These are phyloP conservation scores for Cladosporium velox DNA, from an alignment of 2,329 filamentous ascomycete species.

Conservation along the genomic window DNA sequence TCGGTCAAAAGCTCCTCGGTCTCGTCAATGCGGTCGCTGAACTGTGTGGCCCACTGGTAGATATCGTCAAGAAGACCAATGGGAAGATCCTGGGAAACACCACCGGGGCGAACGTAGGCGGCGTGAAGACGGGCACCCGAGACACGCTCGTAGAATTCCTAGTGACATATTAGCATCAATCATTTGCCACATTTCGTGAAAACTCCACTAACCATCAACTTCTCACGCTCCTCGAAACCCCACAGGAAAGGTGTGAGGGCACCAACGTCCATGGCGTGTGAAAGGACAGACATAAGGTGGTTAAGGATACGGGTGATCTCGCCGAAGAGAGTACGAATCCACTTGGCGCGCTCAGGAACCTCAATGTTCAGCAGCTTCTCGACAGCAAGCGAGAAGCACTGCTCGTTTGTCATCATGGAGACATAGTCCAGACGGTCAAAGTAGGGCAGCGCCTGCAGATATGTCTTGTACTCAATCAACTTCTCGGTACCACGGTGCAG, in stretches of 20 bases:
- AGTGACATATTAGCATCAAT: conserved; percentile 8
- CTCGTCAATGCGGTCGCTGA: conserved; percentile 96
- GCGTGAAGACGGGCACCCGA: conserved; percentile 96
- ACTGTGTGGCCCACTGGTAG: conserved; percentile 99
- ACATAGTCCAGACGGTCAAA: conserved; percentile 99
- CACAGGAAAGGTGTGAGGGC: conserved; percentile 97
- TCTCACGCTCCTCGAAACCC: conserved; percentile 99
- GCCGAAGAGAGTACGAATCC: conserved; percentile 91
- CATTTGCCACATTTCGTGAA: conserved; percentile 9
- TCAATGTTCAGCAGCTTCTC: conserved; percentile 98
- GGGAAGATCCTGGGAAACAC: conserved; percentile 93
- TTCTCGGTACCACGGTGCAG: conserved; percentile 98
- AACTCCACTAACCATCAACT: conserved; percentile 79
- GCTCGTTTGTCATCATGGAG: conserved; percentile 99
- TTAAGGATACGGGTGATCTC: conserved; percentile 94
- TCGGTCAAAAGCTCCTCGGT: conserved; percentile 98
- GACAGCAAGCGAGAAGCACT: conserved; percentile 91
- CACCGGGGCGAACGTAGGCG: conserved; percentile 93
- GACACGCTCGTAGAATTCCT: conserved; percentile 99
- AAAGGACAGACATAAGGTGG: conserved; percentile 96
- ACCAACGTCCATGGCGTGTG: conserved; percentile 98
- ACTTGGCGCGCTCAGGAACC: conserved; percentile 93
- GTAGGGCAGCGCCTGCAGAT: conserved; percentile 95
- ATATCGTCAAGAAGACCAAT: conserved; percentile 95
- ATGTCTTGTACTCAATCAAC: conserved; percentile 99